Evolutionary conservation across 2,329 filamentous ascomycete species (phyloP).

Genomic region (Dendrostoma leiphaemia): DNA sequence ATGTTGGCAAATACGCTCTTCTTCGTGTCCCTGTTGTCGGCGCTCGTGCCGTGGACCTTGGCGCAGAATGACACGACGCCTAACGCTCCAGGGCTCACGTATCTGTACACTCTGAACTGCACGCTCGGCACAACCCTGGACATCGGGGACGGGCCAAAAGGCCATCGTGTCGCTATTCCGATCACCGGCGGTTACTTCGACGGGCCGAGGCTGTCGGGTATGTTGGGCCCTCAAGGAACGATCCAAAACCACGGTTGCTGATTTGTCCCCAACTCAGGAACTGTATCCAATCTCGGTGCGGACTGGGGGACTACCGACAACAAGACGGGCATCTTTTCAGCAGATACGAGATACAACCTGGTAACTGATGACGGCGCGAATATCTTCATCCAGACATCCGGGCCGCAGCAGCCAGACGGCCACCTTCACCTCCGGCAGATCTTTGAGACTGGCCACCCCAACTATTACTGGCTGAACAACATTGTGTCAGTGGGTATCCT

Average conservation of each 20-base stretch:
- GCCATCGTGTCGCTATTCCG: slow-evolving; percentile 25
- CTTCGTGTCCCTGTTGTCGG: not conserved
- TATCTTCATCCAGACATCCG: slow-evolving; percentile 30
- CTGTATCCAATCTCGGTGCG: slow-evolving; percentile 28
- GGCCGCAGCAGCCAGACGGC: slow-evolving; percentile 26
- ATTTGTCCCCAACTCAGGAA: slow-evolving; percentile 23
- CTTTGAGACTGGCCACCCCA: slow-evolving; percentile 27
- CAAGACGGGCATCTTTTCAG: slow-evolving; percentile 23
- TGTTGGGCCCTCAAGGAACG: no score
- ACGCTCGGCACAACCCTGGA: slow-evolving; percentile 22
- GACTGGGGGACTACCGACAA: slow-evolving; percentile 28
- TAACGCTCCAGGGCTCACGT: slow-evolving; percentile 23
- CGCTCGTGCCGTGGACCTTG: not conserved
- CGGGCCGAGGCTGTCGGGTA: slow-evolving; percentile 25
- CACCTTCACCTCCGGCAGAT: slow-evolving; percentile 23
- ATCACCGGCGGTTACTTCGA: slow-evolving; percentile 28
- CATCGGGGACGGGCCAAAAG: slow-evolving; percentile 25
- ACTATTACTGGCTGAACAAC: slow-evolving; percentile 32
- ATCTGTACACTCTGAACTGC: slow-evolving; percentile 28
- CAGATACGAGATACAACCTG: slow-evolving; percentile 31
- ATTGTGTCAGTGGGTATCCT: slow-evolving; percentile 28
- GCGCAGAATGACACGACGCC: slow-evolving; percentile 1
- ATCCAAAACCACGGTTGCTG: not conserved
- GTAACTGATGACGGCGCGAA: slow-evolving; percentile 29
- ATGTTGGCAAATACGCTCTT: not conserved